Evolutionary conservation across 2,329 filamentous ascomycete genomes (phyloP).

Genomic region (Aspergillus ustus): DNA sequence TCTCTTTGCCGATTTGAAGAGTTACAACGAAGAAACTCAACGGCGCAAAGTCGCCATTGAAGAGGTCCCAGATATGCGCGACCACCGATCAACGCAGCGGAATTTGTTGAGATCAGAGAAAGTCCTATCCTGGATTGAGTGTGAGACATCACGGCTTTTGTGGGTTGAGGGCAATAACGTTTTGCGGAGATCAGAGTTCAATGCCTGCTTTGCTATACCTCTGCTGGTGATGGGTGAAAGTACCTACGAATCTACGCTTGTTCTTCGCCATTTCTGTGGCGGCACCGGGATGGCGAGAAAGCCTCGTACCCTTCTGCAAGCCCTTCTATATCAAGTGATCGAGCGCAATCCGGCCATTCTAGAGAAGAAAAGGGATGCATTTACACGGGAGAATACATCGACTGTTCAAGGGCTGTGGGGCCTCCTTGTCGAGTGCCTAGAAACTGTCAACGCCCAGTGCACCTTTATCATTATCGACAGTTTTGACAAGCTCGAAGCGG

Average conservation of each 20-base stretch:
- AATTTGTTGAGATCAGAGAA: neutral
- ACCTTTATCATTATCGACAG: neutral
- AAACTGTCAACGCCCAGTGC: neutral
- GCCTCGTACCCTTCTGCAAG: neutral
- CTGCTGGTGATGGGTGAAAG: neutral
- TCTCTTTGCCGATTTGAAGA: neutral
- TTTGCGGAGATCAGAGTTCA: neutral
- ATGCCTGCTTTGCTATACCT: neutral
- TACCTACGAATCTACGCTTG: neutral
- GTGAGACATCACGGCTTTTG: neutral
- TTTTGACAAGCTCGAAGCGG: neutral
- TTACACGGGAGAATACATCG: neutral
- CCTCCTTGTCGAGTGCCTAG: neutral
- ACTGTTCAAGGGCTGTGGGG: neutral
- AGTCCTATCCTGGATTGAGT: neutral
- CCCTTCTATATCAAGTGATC: neutral
- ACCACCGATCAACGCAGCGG: neutral
- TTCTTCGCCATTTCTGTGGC: neutral
- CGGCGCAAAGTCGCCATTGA: neutral
- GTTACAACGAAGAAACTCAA: neutral
- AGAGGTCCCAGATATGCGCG: neutral
- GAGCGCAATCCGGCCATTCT: neutral
- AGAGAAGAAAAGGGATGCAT: neutral
- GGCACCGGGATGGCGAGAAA: neutral
- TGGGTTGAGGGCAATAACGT: neutral